Conservation (phyloP, 805 yeast genomes). For the Vanderwaltozyma verrucispora region DNA sequence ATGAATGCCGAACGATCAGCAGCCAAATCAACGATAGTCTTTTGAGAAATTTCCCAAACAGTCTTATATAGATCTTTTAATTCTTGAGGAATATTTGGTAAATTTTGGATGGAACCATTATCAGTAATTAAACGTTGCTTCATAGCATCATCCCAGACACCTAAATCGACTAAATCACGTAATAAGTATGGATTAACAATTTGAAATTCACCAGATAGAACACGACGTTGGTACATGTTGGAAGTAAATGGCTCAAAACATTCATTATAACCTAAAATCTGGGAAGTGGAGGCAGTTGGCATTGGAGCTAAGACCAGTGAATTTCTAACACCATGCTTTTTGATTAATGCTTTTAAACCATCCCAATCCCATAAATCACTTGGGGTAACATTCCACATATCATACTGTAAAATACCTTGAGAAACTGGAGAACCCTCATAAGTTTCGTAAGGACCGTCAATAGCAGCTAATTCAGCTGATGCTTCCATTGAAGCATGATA, state of each 20-base stretch:
- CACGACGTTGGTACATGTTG: constrained; percentile 84
- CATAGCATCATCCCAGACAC: constrained; percentile 73
- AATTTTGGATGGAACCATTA: constrained; percentile 78
- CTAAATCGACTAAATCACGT: constrained; percentile 70
- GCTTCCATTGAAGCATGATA: constrained; percentile 90
- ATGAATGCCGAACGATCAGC: constrained; percentile 71
- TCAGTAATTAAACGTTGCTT: constrained; percentile 65
- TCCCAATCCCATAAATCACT: constrained; percentile 85
- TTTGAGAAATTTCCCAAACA: constrained; percentile 94
- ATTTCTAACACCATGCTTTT: constrained; percentile 65
- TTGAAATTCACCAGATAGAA: constrained; percentile 88
- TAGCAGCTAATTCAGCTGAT: constrained; percentile 68
- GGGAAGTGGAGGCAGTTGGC: constrained; percentile 98
- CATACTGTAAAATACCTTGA: constrained; percentile 74
- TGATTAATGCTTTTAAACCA: constrained; percentile 46
- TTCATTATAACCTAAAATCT: constrained; percentile 86
- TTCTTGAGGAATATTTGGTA: constrained; percentile 63
- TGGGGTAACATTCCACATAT: constrained; percentile 77
- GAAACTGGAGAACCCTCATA: constrained; percentile 88
- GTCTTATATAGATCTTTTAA: constrained; percentile 78
- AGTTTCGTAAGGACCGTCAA: constrained; percentile 58
- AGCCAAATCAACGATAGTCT: constrained; percentile 72
- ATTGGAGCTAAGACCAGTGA: constrained; percentile 86
- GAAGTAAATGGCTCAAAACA: constrained; percentile 96
- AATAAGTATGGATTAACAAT: constrained; percentile 80